Percentiles rank a stretch among this genome's conserved stretches.
phyloP scores from a whole-genome alignment of 208 protist genomes.

The Crithidia expoeki region DNA sequence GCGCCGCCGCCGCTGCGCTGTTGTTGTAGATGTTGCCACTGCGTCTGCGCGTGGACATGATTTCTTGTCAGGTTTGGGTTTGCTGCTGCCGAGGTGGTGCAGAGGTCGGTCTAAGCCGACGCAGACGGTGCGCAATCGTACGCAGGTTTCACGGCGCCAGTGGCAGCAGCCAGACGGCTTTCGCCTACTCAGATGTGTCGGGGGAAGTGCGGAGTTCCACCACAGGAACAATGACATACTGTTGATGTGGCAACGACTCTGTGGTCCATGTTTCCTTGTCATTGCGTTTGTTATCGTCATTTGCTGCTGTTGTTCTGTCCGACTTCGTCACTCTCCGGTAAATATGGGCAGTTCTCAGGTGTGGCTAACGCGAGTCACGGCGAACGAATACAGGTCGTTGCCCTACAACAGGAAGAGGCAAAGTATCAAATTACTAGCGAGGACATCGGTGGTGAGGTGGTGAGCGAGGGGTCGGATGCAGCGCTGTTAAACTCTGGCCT shows the following conservation, averaged over 20 bases:
- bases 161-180: conserved; percentile 20
- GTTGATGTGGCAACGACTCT: background rate
- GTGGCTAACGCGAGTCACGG: conserved; percentile 21
- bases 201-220: conserved; percentile 17
- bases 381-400: conserved; percentile 15
- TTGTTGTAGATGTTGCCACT: conserved; percentile 3
- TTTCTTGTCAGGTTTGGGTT: too few species aligned
- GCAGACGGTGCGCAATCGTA: conserved; percentile 18
- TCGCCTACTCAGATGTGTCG: background rate
- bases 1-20: conserved; percentile 18
- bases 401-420: conserved; percentile 32
- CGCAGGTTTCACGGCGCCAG: conserved; percentile 22
- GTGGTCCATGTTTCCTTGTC: background rate
- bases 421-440: conserved; percentile 27
- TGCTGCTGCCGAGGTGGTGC: background rate
- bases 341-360: conserved; percentile 26
- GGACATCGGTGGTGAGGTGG: background rate
- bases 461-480: background rate
- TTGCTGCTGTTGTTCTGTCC: too few species aligned
- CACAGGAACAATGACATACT: conserved; percentile 25
- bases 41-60: too few species aligned
- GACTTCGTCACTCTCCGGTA: conserved; percentile 12
- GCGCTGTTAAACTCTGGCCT: background rate
- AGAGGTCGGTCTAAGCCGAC: background rate
- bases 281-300: background rate